Conservation (phyloP, 257 asterid species). For the Lantana camara region DNA sequence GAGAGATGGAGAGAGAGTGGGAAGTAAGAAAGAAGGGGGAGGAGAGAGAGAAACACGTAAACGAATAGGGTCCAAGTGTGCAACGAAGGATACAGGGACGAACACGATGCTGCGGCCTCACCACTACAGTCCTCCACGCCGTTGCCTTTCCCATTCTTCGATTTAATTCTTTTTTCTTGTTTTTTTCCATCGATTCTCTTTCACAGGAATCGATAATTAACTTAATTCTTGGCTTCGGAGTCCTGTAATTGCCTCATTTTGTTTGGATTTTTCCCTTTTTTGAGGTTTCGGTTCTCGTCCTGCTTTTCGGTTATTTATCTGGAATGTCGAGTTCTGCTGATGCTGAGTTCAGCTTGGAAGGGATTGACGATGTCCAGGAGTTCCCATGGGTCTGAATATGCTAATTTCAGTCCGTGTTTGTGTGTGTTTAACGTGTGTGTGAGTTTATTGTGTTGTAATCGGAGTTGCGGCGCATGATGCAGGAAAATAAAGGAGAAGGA, state of each 20-base stretch:
- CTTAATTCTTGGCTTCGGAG: background rate
- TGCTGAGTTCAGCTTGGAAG: constrained; percentile 45
- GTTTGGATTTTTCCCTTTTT: background rate
- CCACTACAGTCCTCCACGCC: background rate
- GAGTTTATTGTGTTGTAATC: background rate
- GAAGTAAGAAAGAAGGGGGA: background rate
- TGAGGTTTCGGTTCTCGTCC: background rate
- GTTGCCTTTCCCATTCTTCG: background rate
- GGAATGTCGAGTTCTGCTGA: background rate
- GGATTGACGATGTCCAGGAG: constrained; percentile 67
- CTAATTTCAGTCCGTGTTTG: background rate
- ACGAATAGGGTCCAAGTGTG: constrained; percentile 54
- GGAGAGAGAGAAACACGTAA: constrained; percentile 44
- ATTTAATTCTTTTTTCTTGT: background rate
- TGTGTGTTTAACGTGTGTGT: background rate
- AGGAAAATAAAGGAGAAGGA: constrained; percentile 39
- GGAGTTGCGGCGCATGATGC: background rate
- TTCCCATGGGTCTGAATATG: constrained; percentile 62
- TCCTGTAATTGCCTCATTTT: background rate
- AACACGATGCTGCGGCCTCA: constrained; percentile 34
- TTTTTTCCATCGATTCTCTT: background rate
- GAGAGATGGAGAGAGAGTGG: background rate
- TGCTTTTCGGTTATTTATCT: background rate
- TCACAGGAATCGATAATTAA: background rate
- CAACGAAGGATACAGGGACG: constrained; percentile 37